Conservation (phyloP, 768 basidiomycete genomes). For the Mycena vitilis region DNA sequence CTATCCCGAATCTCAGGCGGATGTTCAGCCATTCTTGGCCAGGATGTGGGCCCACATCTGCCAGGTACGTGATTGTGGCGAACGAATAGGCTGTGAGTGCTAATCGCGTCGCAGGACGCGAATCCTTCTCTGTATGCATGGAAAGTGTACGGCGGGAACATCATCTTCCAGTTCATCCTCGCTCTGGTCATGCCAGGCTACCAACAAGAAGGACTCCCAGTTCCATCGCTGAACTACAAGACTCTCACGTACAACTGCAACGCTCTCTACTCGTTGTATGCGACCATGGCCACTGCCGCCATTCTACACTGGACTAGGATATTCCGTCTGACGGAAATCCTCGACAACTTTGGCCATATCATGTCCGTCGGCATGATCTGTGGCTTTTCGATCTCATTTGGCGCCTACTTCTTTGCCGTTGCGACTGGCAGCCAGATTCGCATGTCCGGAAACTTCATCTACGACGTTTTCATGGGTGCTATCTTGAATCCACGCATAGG, state of each 20-base stretch:
- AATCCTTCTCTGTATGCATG: slow-evolving; percentile 90
- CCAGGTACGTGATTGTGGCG: slow-evolving; percentile 59
- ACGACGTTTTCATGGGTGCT: slow-evolving; percentile 98
- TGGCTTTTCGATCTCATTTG: slow-evolving; percentile 84
- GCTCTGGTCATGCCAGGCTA: slow-evolving; percentile 94
- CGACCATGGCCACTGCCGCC: slow-evolving; percentile 80
- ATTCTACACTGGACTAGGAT: slow-evolving; percentile 81
- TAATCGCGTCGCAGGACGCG: slow-evolving; percentile 74
- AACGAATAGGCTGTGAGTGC: no score
- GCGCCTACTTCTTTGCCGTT: slow-evolving; percentile 84
- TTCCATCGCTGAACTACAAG: slow-evolving; percentile 93
- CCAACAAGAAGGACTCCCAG: slow-evolving; percentile 94
- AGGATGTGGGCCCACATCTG: slow-evolving; percentile 89
- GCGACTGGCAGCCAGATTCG: slow-evolving; percentile 84
- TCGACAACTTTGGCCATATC: slow-evolving; percentile 95
- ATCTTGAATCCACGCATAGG: slow-evolving; percentile 94
- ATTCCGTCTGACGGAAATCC: slow-evolving; percentile 93
- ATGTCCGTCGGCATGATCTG: slow-evolving; percentile 97
- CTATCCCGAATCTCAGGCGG: slow-evolving; percentile 72
- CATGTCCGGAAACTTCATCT: slow-evolving; percentile 95
- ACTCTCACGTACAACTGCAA: slow-evolving; percentile 98
- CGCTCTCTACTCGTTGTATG: slow-evolving; percentile 86
- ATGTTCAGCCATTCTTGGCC: slow-evolving; percentile 80
- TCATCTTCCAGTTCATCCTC: slow-evolving; percentile 89
- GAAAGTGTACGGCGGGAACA: slow-evolving; percentile 90